phyloP scores from a whole-genome alignment of 768 basidiomycete genomes.

The Podaxis carcinomalis region DNA sequence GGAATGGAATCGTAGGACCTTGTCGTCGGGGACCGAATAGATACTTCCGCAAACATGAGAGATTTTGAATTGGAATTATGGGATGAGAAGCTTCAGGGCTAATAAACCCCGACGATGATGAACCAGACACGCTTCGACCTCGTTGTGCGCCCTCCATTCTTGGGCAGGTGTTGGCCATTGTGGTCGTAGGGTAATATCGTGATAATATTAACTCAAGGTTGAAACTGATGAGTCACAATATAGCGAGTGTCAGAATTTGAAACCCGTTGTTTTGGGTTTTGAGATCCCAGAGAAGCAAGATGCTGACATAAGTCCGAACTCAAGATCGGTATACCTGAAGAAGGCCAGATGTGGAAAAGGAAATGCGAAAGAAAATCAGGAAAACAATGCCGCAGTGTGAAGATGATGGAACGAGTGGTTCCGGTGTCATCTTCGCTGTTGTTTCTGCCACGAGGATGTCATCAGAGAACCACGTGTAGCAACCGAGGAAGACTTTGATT shows the following conservation, averaged over 20 bases:
- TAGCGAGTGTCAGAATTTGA: neutral
- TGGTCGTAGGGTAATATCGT: neutral
- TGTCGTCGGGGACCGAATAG: neutral
- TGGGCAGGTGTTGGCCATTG: neutral
- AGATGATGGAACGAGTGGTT: neutral
- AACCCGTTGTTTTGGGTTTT: slow-evolving; percentile 2
- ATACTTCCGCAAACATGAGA: neutral
- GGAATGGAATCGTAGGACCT: neutral
- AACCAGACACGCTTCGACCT: neutral
- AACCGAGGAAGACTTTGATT: neutral
- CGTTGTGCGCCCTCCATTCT: neutral
- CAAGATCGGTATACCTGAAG: neutral
- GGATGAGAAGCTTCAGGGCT: neutral
- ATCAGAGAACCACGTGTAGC: slow-evolving; percentile 10
- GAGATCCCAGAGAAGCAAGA: neutral
- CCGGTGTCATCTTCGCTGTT: neutral
- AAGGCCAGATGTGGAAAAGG: slow-evolving; percentile 3
- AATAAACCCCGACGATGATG: neutral
- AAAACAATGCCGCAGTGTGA: neutral
- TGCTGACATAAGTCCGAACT: slow-evolving; percentile 7
- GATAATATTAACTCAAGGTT: neutral
- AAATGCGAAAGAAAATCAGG: neutral
- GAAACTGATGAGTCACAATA: slow-evolving; percentile 1
- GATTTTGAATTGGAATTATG: neutral
- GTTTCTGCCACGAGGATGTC: slow-evolving; percentile 8